Percentiles rank a stretch among this genome's conserved stretches.
Conservation (phyloP, 257 asterid genomes). For the Cruciata laevipes region DNA sequence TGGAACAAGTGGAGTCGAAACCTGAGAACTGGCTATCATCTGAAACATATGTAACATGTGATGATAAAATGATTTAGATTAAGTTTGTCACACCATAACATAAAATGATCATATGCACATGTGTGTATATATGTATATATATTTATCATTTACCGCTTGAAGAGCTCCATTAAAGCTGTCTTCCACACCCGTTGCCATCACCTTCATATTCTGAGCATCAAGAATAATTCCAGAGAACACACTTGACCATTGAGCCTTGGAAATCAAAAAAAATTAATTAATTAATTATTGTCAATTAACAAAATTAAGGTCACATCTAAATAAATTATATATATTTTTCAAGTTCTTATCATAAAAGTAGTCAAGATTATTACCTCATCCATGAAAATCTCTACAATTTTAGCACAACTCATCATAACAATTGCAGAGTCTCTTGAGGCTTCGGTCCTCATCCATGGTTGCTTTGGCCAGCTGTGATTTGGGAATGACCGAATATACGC, state of each 20-base stretch:
- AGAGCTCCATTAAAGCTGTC: conserved; percentile 81
- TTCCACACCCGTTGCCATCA: conserved; percentile 76
- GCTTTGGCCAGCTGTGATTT: conserved; percentile 85
- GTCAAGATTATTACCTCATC: conserved; percentile 49
- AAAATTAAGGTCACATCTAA: neutral
- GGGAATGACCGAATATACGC: conserved; percentile 66
- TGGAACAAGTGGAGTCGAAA: conserved; percentile 31
- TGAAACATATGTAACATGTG: conserved; percentile 4
- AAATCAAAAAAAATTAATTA: neutral
- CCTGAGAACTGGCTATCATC: conserved; percentile 32
- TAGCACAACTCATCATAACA: conserved; percentile 75
- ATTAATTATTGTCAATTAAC: neutral
- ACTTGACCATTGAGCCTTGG: conserved; percentile 78
- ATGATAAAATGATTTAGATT: too few relatives aligned
- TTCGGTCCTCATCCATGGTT: conserved; percentile 69
- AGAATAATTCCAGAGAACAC: conserved; percentile 76
- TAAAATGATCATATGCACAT: too few relatives aligned
- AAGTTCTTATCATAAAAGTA: too few relatives aligned
- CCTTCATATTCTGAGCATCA: conserved; percentile 66
- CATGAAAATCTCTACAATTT: conserved; percentile 79
- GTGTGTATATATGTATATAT: too few relatives aligned
- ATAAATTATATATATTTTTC: too few relatives aligned
- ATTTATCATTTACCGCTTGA: conserved; percentile 21
- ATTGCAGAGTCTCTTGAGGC: conserved; percentile 84
- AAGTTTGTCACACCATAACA: too few relatives aligned